These are phyloP conservation scores for Fusarium sp. DNA, from an alignment of 2,329 filamentous ascomycete genomes.

Conservation along the genomic window DNA sequence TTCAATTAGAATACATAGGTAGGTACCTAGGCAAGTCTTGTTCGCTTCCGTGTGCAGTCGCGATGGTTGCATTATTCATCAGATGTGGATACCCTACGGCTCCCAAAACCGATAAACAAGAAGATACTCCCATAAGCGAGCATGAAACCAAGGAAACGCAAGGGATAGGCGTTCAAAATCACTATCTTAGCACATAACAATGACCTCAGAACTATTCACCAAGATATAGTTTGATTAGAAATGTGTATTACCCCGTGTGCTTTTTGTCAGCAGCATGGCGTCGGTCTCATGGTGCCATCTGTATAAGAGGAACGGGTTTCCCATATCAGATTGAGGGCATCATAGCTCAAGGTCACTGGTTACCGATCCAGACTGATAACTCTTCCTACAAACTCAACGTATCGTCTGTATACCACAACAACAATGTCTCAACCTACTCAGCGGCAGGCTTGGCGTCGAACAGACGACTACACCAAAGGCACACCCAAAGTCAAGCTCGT, in stretches of 20 bases:
- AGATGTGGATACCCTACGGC: conserved; percentile 12
- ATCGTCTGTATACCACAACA: neutral
- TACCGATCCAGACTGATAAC: no score
- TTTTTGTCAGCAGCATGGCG: conserved; percentile 8
- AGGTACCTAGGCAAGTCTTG: neutral
- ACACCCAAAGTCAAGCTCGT: conserved; percentile 51
- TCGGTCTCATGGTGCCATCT: neutral
- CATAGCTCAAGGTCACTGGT: neutral
- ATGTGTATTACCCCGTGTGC: conserved; percentile 1
- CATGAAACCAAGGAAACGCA: neutral
- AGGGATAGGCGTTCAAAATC: neutral
- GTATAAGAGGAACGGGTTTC: neutral
- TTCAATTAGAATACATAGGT: no score
- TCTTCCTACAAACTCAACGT: neutral
- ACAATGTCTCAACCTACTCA: conserved; percentile 26
- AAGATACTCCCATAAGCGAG: neutral
- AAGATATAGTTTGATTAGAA: neutral
- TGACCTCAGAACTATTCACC: neutral
- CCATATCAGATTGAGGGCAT: neutral
- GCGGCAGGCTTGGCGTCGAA: conserved; percentile 46
- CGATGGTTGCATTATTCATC: neutral
- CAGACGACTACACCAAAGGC: conserved; percentile 48
- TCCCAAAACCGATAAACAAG: conserved; percentile 1
- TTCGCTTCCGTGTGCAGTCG: neutral
- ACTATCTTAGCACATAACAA: neutral